These are phyloP conservation scores for Trichosporon inkin DNA, from an alignment of 1,284 basidiomycete species.

Conservation along the genomic window DNA sequence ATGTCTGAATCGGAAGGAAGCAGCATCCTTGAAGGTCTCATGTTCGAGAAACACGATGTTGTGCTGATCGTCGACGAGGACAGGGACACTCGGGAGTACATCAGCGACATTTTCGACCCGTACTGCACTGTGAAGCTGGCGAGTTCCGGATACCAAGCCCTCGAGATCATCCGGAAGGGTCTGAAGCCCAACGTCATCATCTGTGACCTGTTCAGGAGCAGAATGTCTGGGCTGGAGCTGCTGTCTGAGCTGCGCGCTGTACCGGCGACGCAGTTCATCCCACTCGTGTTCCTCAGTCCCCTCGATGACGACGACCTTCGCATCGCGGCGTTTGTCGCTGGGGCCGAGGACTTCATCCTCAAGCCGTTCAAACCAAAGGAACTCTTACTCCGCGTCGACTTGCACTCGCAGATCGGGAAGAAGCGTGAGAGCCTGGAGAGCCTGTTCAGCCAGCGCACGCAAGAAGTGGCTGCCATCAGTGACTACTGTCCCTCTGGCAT, in stretches of 20 bases:
- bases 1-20: not conserved
- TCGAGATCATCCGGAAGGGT: slow-evolving; percentile 31
- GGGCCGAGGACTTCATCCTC: slow-evolving; percentile 50
- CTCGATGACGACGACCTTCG: slow-evolving; percentile 35
- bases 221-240: slow-evolving; percentile 37
- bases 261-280: slow-evolving; percentile 25
- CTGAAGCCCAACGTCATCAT: slow-evolving; percentile 37
- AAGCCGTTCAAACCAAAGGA: slow-evolving; percentile 51
- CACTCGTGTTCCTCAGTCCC: slow-evolving; percentile 38
- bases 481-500: slow-evolving; percentile 45
- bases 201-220: slow-evolving; percentile 46
- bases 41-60: slow-evolving; percentile 31
- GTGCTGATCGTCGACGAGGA: slow-evolving; percentile 39
- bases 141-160: slow-evolving; percentile 46
- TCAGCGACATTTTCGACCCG: slow-evolving; percentile 38
- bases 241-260: slow-evolving; percentile 28
- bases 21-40: slow-evolving; percentile 28
- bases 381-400: slow-evolving; percentile 49
- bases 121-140: slow-evolving; percentile 48
- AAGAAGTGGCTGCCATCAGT: slow-evolving; percentile 43
- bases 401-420: slow-evolving; percentile 48
- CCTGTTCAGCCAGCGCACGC: slow-evolving; percentile 35
- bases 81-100: slow-evolving; percentile 42
- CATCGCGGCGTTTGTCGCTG: slow-evolving; percentile 45
- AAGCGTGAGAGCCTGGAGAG: slow-evolving; percentile 39